Percentiles rank a stretch among this genome's conserved stretches.
These are phyloP conservation scores for Yamadazyma kitorensis DNA, from an alignment of 805 yeast genomes.

Conservation along the genomic window DNA sequence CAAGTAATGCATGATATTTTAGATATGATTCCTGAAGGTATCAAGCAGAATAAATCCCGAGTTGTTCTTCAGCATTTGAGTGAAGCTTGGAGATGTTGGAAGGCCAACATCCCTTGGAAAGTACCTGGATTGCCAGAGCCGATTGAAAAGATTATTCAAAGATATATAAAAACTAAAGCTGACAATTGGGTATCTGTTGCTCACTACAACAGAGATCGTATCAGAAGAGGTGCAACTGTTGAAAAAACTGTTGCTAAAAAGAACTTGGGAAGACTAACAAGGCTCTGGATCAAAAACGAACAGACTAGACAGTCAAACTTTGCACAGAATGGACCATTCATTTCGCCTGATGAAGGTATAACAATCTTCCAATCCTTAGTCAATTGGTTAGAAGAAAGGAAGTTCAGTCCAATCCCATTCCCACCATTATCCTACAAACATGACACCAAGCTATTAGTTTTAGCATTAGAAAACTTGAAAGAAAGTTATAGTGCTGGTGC, in stretches of 20 bases:
- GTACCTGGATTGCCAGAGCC: constrained; percentile 96
- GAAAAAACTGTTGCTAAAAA: constrained; percentile 94
- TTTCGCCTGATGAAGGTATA: constrained; percentile 85
- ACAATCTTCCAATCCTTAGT: constrained; percentile 84
- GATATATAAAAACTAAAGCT: constrained; percentile 92
- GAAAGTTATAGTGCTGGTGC: constrained; percentile 68
- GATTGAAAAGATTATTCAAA: constrained; percentile 76
- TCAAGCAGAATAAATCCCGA: constrained; percentile 81
- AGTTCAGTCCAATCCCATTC: constrained; percentile 85
- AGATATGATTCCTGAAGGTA: constrained; percentile 96
- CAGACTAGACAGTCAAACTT: constrained; percentile 83
- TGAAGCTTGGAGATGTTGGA: constrained; percentile 99
- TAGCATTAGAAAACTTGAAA: constrained; percentile 86
- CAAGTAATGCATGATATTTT: constrained; percentile 93
- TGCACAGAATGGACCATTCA: constrained; percentile 82
- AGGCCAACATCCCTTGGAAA: constrained; percentile 97
- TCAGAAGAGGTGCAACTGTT: constrained; percentile 83
- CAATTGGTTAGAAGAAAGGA: constrained; percentile 83
- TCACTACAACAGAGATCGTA: constrained; percentile 86
- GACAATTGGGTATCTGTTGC: constrained; percentile 96
- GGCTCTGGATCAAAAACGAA: constrained; percentile 90
- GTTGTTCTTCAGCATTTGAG: constrained; percentile 89
- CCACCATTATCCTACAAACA: constrained; percentile 91
- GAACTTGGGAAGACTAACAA: constrained; percentile 85
- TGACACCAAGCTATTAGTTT: constrained; percentile 83